These are phyloP conservation scores for Metschnikowia baotianmanensis DNA, from an alignment of 805 yeast species.

Conservation along the genomic window DNA sequence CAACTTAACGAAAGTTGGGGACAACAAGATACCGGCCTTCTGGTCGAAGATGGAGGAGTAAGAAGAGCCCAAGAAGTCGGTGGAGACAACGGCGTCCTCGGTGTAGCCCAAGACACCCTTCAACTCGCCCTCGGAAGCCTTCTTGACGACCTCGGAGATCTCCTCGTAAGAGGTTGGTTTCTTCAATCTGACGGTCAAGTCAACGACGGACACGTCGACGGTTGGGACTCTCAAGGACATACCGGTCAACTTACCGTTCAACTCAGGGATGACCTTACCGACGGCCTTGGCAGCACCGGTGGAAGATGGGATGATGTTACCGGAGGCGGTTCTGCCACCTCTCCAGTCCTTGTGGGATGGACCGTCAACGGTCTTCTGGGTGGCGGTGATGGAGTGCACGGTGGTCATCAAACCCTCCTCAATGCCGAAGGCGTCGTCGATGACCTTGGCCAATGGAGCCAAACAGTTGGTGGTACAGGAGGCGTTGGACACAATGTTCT, in stretches of 20 bases:
- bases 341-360: conserved; percentile 98
- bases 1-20: conserved; percentile 87
- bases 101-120: conserved; percentile 88
- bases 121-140: conserved; percentile 72
- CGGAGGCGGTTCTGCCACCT: conserved; percentile 96
- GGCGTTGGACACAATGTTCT: conserved; percentile 82
- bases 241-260: conserved; percentile 93
- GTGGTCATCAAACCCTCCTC: conserved; percentile 95
- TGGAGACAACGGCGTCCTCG: conserved; percentile 87
- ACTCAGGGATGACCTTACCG: conserved; percentile 89
- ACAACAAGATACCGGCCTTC: conserved; percentile 83
- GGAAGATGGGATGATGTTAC: conserved; percentile 92
- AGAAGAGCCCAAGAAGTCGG: conserved; percentile 81
- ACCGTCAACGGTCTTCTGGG: conserved; percentile 96
- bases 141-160: conserved; percentile 72
- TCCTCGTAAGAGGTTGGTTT: conserved; percentile 78
- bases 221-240: conserved; percentile 94
- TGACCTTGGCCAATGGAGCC: conserved; percentile 90
- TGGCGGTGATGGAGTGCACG: conserved; percentile 93
- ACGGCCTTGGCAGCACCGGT: conserved; percentile 99
- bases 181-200: conserved; percentile 79
- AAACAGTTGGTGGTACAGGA: conserved; percentile 96
- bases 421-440: conserved; percentile 82
- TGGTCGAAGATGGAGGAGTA: conserved; percentile 90
- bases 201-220: conserved; percentile 90